Conservation (phyloP, 306 rosid genomes). For the Argentina anserina region DNA sequence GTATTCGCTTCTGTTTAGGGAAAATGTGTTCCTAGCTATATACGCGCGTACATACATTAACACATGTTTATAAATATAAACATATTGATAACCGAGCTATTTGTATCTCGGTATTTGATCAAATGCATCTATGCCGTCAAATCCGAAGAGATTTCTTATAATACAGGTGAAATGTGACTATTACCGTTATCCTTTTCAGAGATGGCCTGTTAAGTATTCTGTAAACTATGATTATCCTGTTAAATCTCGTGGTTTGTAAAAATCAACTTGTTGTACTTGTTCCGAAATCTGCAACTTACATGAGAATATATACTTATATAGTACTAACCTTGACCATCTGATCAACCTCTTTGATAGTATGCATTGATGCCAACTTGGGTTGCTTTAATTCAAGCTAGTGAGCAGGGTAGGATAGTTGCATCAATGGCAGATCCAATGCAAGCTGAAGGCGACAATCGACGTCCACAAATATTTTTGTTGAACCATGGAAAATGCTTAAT, state of each 20-base stretch:
- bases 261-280: background rate
- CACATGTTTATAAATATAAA: background rate
- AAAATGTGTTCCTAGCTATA: conserved; percentile 7
- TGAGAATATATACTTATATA: background rate
- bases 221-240: background rate
- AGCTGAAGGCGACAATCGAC: background rate
- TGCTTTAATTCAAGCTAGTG: background rate
- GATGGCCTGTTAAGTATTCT: background rate
- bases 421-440: background rate
- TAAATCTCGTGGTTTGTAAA: background rate
- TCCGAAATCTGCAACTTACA: background rate
- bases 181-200: background rate
- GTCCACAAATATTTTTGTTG: background rate
- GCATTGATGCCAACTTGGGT: background rate
- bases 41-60: background rate
- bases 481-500: no score
- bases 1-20: conserved; percentile 22
- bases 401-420: background rate
- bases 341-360: background rate
- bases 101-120: conserved; percentile 16
- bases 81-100: background rate
- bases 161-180: conserved; percentile 4
- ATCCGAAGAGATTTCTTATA: background rate
- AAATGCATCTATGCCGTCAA: background rate
- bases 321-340: background rate